Base-by-base conservation (phyloP, 2,329 filamentous ascomycete species). In the Penicillium griseofulvum region DNA sequence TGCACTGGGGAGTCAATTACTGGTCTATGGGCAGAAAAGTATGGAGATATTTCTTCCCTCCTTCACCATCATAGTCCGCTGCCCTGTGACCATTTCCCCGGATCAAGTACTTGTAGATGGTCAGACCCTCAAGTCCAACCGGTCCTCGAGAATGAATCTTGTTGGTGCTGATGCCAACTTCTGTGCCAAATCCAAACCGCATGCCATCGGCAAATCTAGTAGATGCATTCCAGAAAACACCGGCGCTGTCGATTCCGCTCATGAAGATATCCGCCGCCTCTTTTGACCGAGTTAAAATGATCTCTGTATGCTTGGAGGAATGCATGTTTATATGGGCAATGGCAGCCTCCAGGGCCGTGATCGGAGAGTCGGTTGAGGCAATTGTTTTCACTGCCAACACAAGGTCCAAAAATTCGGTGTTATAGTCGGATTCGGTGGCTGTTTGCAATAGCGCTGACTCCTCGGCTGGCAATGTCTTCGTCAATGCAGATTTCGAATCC, bases 151-250 rank as follows among this genome's bases (percentile, higher is more conserved):
- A 89, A 72, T 99, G 94, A 61, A 99, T 96, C 80, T 97, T 99
- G 80, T 97, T 99, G 47, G 94, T 99, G 77, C 90, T 95, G 75
- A 99, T 97, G 52, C 94, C 94, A 24, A 99, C 94, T 76, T 99
- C 94, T 0, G 94, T 97, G 45, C 94, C 94, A 75, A 99, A 99
- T 8, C 94, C 94, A 72, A 95, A 97, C 39, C 94, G 83, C 89
- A 96, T 97, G 8, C 94, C 94, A 72, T 99, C 94, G 6, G 92
- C 91, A 77, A 99, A 93, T 48, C 94, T 85, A 9, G 91, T 96
- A 24, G 90, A 95, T 8, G 91, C 90, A 72, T 99, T 99, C 91
- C 93, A 97, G 81, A 96, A 99, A 17, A 93, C 92, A 49, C 92
- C 93, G 0, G 91, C 89, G 28, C 91, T 90, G 76, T 97, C 94